phyloP scores from a whole-genome alignment of 805 yeast species.

The Myxozyma sirexii region DNA sequence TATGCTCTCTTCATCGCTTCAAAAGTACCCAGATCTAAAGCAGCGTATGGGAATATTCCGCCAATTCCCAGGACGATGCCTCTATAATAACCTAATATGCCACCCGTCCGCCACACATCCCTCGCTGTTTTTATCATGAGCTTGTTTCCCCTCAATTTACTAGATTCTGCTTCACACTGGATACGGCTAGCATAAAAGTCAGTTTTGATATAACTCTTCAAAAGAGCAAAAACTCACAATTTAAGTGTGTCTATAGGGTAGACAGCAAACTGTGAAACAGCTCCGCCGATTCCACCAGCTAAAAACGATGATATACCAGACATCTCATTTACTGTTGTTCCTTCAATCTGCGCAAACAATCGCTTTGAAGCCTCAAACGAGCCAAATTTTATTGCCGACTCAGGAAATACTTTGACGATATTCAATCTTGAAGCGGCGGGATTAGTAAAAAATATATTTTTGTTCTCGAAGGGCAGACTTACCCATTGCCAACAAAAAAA shows the following conservation, averaged over 20 bases:
- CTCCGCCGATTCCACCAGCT: slow-evolving; percentile 97
- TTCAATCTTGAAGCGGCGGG: slow-evolving; percentile 61
- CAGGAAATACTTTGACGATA: slow-evolving; percentile 93
- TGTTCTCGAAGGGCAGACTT: not conserved
- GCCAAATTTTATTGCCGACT: slow-evolving; percentile 96
- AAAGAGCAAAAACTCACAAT: slow-evolving; percentile 45
- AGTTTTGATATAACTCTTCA: not conserved
- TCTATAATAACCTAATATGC: slow-evolving; percentile 74
- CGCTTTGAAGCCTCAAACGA: slow-evolving; percentile 87
- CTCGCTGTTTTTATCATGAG: slow-evolving; percentile 68
- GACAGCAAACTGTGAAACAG: slow-evolving; percentile 85
- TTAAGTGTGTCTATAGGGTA: slow-evolving; percentile 95
- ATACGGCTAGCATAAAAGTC: slow-evolving; percentile 51
- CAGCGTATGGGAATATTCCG: slow-evolving; percentile 98
- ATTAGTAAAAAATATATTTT: not conserved
- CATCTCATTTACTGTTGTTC: slow-evolving; percentile 42
- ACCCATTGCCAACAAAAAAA: slow-evolving; percentile 71
- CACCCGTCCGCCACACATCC: slow-evolving; percentile 80
- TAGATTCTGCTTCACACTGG: slow-evolving; percentile 85
- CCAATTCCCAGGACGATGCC: slow-evolving; percentile 89
- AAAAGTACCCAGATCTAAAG: slow-evolving; percentile 92
- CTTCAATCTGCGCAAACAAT: slow-evolving; percentile 54
- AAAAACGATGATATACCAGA: slow-evolving; percentile 79
- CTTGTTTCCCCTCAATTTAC: slow-evolving; percentile 60
- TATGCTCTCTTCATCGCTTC: slow-evolving; percentile 80